A percentile compares a stretch with the other conserved stretches of the same genome.
phyloP scores from a whole-genome alignment of 2,329 filamentous ascomycete species.

The Phaeosphaeriaceae sp. region DNA sequence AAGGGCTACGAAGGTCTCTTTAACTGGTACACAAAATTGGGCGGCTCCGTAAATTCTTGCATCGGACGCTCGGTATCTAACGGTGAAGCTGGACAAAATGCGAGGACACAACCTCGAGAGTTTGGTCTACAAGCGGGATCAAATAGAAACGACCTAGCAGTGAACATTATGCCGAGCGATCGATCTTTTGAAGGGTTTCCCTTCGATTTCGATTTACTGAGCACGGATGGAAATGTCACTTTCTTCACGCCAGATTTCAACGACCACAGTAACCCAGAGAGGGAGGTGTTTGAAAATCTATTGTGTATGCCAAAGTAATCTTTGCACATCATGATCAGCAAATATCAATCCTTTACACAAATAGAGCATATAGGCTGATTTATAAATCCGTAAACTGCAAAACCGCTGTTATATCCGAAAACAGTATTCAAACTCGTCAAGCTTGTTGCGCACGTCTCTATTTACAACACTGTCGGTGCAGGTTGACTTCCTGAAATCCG shows the following conservation, averaged over 20 bases:
- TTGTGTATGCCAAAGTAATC: slow-evolving; percentile 4
- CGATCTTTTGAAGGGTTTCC: slow-evolving; percentile 8
- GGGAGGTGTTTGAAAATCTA: slow-evolving; percentile 13
- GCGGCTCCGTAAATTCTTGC: background rate
- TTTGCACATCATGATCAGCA: background rate
- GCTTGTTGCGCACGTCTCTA: background rate
- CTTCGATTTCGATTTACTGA: slow-evolving; percentile 17
- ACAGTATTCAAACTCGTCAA: background rate
- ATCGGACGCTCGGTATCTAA: too few relatives aligned
- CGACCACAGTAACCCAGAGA: slow-evolving; percentile 8
- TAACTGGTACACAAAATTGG: slow-evolving; percentile 11
- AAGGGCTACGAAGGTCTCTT: slow-evolving; percentile 12
- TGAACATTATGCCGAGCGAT: background rate
- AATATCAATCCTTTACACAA: background rate
- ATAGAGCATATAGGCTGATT: background rate
- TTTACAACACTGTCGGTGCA: slow-evolving; percentile 5
- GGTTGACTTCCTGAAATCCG: background rate
- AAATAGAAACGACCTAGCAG: background rate
- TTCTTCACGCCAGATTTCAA: slow-evolving; percentile 14
- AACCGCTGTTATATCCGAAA: background rate
- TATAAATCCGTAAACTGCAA: background rate
- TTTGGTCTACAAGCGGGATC: too few relatives aligned
- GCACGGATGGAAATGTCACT: slow-evolving; percentile 9
- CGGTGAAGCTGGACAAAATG: too few relatives aligned
- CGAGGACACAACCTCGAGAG: too few relatives aligned